Percentiles rank a stretch among this genome's conserved stretches.
These are phyloP conservation scores for Thalassiosira mediterranea DNA, from an alignment of 352 stramenopile genomes.

Conservation along the genomic window DNA sequence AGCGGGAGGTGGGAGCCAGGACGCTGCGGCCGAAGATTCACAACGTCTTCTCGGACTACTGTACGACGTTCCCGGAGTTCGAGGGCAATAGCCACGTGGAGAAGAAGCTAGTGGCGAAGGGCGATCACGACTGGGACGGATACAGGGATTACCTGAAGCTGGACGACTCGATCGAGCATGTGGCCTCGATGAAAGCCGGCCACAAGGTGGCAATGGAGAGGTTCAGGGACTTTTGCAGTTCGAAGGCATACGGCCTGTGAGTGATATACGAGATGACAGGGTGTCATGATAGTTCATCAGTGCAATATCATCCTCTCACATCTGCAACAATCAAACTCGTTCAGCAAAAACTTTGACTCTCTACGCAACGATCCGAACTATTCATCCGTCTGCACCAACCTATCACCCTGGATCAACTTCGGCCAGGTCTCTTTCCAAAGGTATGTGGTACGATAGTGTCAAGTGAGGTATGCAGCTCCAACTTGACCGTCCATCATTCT, in stretches of 20 bases:
- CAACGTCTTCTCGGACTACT: slow-evolving; percentile 88
- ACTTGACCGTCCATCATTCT: too few relatives aligned
- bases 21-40: slow-evolving; percentile 98
- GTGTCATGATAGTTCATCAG: too few relatives aligned
- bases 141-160: slow-evolving; percentile 64
- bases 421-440: slow-evolving; percentile 88
- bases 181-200: slow-evolving; percentile 61
- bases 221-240: slow-evolving; percentile 72
- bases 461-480: too few relatives aligned
- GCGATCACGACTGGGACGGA: slow-evolving; percentile 48
- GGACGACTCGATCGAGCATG: slow-evolving; percentile 58
- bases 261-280: too few relatives aligned
- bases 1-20: slow-evolving; percentile 96
- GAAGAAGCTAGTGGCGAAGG: slow-evolving; percentile 19
- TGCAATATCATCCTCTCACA: too few relatives aligned
- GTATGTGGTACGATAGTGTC: too few relatives aligned
- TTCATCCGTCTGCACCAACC: slow-evolving; percentile 86
- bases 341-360: slow-evolving; percentile 89
- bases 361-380: slow-evolving; percentile 95
- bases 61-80: slow-evolving; percentile 84
- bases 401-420: slow-evolving; percentile 88
- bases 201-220: slow-evolving; percentile 60
- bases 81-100: slow-evolving; percentile 67
- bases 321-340: slow-evolving; percentile 30
- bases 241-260: slow-evolving; percentile 56